These are phyloP conservation scores for Cymbopogon flexuosus DNA, from an alignment of 202 grass and related monocot species.

Conservation along the genomic window DNA sequence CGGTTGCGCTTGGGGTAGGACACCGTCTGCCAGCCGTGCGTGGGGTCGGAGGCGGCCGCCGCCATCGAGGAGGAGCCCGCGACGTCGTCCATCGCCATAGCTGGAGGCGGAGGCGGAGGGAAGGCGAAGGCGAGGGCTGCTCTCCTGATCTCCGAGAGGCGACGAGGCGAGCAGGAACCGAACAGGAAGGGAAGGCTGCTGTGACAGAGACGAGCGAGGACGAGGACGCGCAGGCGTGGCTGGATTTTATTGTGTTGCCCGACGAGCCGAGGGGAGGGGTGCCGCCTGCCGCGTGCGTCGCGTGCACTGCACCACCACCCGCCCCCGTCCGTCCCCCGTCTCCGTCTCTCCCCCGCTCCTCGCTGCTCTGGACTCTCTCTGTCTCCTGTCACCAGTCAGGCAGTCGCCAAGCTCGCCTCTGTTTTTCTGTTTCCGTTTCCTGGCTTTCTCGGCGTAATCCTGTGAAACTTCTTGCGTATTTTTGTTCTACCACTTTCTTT, in stretches of 20 bases:
- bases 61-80: constrained; percentile 25
- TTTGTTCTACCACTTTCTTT: background rate
- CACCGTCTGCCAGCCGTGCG: constrained; percentile 95
- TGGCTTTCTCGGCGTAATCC: background rate
- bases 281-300: too few relatives aligned
- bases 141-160: background rate
- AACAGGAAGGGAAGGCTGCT: background rate
- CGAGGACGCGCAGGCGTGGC: background rate
- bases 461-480: background rate
- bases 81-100: constrained; percentile 53
- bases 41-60: constrained; percentile 27
- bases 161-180: background rate
- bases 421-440: background rate
- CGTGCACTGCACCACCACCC: background rate
- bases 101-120: background rate
- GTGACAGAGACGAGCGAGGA: background rate
- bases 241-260: constrained; percentile 26
- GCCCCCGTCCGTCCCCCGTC: background rate
- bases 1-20: constrained; percentile 83
- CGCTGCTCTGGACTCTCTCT: background rate
- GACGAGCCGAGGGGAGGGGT: background rate
- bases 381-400: background rate
- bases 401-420: background rate
- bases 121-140: background rate
- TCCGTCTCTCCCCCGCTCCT: background rate